Evolutionary conservation across 768 basidiomycete species (phyloP).

Genomic region (Rhizopogon vinicolor): DNA sequence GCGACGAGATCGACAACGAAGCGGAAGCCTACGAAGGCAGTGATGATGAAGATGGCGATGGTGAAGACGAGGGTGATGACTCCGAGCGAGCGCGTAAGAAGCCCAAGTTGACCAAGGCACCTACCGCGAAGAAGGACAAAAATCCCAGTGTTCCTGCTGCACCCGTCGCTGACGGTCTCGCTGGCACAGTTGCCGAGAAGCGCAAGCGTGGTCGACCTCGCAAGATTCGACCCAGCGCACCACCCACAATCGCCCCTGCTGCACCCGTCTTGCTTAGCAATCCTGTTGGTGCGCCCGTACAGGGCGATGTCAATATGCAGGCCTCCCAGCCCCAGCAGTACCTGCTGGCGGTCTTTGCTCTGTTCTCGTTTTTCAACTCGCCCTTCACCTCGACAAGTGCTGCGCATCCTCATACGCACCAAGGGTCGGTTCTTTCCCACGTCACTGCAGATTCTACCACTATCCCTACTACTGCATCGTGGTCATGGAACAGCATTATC

Average conservation of each 20-base stretch:
- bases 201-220: conserved; percentile 81
- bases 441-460: conserved; percentile 21
- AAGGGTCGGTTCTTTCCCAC: conserved; percentile 53
- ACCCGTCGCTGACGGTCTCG: conserved; percentile 24
- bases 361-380: conserved; percentile 85
- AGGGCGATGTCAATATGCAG: conserved; percentile 11
- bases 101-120: conserved; percentile 40
- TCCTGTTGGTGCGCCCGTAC: conserved; percentile 10
- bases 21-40: conserved; percentile 30
- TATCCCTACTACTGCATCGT: conserved; percentile 15
- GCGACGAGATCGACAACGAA: conserved; percentile 61
- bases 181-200: conserved; percentile 54
- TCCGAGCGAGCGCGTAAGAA: conserved; percentile 58
- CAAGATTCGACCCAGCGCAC: conserved; percentile 55
- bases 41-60: conserved; percentile 40
- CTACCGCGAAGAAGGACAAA: conserved; percentile 42
- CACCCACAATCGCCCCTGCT: conserved; percentile 24
- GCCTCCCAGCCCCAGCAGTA: conserved; percentile 45
- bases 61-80: conserved; percentile 33
- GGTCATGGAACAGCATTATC: conserved; percentile 49
- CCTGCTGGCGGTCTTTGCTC: conserved; percentile 76
- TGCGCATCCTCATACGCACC: conserved; percentile 42
- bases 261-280: conserved; percentile 14
- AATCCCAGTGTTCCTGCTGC: conserved; percentile 28
- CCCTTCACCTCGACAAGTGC: conserved; percentile 45